Evolutionary conservation across 1,284 basidiomycete genomes (phyloP), one percentile per base, ranked within the genome.

Genomic region (Ceratobasidium sp.): DNA sequence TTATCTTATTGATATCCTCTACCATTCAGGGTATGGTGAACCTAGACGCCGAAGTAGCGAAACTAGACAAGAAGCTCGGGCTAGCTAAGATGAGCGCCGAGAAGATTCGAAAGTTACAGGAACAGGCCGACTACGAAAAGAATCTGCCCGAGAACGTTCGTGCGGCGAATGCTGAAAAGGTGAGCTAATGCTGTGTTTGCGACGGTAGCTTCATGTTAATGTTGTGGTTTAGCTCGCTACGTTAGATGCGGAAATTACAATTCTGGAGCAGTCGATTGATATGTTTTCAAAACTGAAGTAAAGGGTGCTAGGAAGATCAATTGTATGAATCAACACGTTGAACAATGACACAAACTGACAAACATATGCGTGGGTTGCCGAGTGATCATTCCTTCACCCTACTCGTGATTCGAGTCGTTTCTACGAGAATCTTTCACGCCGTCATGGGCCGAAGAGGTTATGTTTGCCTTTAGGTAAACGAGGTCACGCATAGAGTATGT

Each of bases 111-210:
- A 95, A 95, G 84, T 83, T 91, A n/a, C 89, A 92, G 79, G 85
- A 88, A 6, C 91, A 92, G 79, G 84, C 90, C 1, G 93, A 94
- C 81, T 97, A 97, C 82, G 89, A 90, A 82, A 87, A 87, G 33
- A 93, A 91, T 76, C 91, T 97, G 15, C 94, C 95, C 0, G 90
- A 88, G 77, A 90, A 90, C 77, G 95, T 97, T 45, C 88, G 92
- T 64, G 83, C 87, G 6, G 85, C 87, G 31, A 97, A 97, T 81
- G 88, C 90, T 53, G 93, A 94, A 75, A 96, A 93, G 91, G 94
- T 95, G 79, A 76, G 86, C 79, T 53, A 71, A 17, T 31, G 31
- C 37, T 54, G 39, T 20, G 15, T 23, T 39, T 60, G n/a, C 10
- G n/a, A 20, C 20, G 13, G 45, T 6, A 15, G 51, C 39, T 79